A percentile compares a stretch with the other conserved stretches of the same genome.
Conservation (phyloP, 2,329 filamentous ascomycete species). For the Dothiorella sarmentorum region DNA sequence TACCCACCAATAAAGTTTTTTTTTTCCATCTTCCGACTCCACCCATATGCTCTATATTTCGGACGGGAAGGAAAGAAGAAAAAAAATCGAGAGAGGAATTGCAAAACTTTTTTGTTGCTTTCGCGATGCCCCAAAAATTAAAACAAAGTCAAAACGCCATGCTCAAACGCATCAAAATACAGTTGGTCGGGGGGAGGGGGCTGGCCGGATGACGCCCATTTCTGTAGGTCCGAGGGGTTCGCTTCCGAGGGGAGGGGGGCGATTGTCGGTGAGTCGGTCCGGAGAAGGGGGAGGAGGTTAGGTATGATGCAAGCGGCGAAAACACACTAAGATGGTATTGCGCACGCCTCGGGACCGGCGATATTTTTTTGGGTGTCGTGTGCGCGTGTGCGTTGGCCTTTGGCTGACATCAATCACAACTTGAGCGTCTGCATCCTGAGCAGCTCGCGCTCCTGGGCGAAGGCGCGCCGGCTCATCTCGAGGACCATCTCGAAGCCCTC, state of each 20-base stretch:
- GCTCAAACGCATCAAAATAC: conserved; percentile 7
- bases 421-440: conserved; percentile 35
- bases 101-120: conserved; percentile 13
- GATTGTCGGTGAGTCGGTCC: background rate
- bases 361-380: no score
- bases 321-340: no score
- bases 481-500: conserved; percentile 95
- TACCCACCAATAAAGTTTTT: background rate
- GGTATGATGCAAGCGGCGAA: conserved; percentile 5
- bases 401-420: no score
- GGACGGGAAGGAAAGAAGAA: background rate
- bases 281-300: background rate
- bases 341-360: no score
- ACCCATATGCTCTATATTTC: conserved; percentile 7
- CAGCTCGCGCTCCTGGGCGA: conserved; percentile 79
- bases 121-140: background rate
- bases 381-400: no score
- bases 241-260: background rate
- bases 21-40: background rate
- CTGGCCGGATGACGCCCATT: background rate
- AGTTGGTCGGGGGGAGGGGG: no score
- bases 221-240: background rate
- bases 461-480: conserved; percentile 87
- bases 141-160: conserved; percentile 5
- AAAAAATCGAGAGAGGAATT: background rate